phyloP scores from a whole-genome alignment of 164 flowering plant species.

The Magnolia changhungtana region DNA sequence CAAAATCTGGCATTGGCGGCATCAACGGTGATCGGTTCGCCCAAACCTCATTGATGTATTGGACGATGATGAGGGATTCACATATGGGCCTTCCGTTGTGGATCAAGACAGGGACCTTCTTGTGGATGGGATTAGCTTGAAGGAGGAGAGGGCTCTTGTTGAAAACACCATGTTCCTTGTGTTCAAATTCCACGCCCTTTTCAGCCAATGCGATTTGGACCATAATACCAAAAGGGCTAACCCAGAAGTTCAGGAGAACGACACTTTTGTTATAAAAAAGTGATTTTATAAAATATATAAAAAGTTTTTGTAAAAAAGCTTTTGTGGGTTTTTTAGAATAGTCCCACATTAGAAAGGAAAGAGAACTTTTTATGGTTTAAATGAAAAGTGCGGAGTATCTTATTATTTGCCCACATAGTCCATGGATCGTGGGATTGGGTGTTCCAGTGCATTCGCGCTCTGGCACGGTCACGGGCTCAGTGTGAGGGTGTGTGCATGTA shows the following conservation, averaged over 20 bases:
- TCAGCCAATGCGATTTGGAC: slow-evolving; percentile 28
- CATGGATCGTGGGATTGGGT: no score
- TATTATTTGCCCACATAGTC: no score
- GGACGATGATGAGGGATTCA: slow-evolving; percentile 23
- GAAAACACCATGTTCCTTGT: neutral
- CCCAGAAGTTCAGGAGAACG: slow-evolving; percentile 20
- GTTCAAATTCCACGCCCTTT: slow-evolving; percentile 10
- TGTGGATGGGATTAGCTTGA: slow-evolving; percentile 19
- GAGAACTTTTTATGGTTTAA: no score
- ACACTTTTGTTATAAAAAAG: no score
- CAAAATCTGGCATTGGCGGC: slow-evolving; percentile 24
- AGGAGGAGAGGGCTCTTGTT: slow-evolving; percentile 16
- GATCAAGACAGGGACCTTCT: slow-evolving; percentile 22
- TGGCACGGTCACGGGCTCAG: no score
- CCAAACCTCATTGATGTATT: slow-evolving; percentile 24
- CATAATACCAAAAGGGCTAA: slow-evolving; percentile 29
- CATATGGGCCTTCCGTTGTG: slow-evolving; percentile 22
- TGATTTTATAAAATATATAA: no score
- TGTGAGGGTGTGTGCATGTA: no score
- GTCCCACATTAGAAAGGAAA: no score
- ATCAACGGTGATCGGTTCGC: slow-evolving; percentile 11
- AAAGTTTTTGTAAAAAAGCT: no score
- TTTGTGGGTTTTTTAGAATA: no score
- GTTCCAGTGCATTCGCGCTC: no score
- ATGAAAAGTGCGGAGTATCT: no score